A percentile compares a stretch with the other conserved stretches of the same genome.
phyloP scores from a whole-genome alignment of 2,329 filamentous ascomycete genomes.

The Penicillium concentricum region DNA sequence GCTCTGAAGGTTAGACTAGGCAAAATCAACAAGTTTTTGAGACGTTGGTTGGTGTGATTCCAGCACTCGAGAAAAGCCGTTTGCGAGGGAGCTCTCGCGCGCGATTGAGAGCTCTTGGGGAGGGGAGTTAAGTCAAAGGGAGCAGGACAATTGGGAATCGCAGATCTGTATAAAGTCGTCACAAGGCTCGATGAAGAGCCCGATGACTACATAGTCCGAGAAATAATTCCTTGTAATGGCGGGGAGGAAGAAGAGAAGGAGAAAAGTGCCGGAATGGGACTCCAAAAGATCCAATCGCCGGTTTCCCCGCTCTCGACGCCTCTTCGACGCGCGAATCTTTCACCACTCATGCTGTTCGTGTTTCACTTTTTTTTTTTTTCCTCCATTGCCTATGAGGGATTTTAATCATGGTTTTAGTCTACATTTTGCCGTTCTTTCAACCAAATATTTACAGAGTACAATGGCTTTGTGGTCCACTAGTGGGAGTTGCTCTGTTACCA shows the following conservation, averaged over 20 bases:
- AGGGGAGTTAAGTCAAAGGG: slow-evolving; percentile 10
- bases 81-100: slow-evolving; percentile 26
- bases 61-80: slow-evolving; percentile 18
- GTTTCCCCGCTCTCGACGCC: slow-evolving; percentile 32
- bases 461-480: background rate
- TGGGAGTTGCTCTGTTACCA: background rate
- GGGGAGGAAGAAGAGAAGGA: slow-evolving; percentile 32
- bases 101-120: slow-evolving; percentile 24
- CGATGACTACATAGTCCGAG: slow-evolving; percentile 43
- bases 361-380: background rate
- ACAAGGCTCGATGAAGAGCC: slow-evolving; percentile 33
- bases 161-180: slow-evolving; percentile 27
- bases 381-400: background rate
- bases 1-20: slow-evolving; percentile 5
- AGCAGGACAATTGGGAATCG: slow-evolving; percentile 31
- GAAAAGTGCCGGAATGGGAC: slow-evolving; percentile 34
- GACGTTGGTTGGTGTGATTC: slow-evolving; percentile 8
- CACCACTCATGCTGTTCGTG: slow-evolving; percentile 1
- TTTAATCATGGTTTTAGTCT: background rate
- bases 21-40: slow-evolving; percentile 4
- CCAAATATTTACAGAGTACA: background rate
- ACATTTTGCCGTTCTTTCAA: background rate
- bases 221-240: slow-evolving; percentile 31
- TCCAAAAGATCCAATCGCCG: slow-evolving; percentile 32
- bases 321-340: slow-evolving; percentile 22